A percentile compares a stretch with the other conserved stretches of the same genome.
Evolutionary conservation across 345 rosid genomes (phyloP).

Genomic region (Linum lewisii): DNA sequence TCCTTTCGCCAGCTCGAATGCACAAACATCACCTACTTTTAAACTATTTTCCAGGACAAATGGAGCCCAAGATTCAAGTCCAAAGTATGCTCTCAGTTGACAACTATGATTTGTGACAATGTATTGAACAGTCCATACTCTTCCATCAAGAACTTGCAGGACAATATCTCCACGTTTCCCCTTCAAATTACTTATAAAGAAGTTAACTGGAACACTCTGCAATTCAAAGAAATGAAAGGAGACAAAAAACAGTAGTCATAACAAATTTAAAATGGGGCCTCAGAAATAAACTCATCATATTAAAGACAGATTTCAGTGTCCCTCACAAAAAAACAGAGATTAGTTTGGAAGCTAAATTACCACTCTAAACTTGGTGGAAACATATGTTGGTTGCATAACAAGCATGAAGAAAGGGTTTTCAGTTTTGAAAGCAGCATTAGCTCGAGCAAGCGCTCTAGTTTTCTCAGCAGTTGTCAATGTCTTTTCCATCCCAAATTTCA

Average conservation of each 20-base stretch:
- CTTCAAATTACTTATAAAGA: background rate
- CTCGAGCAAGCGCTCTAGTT: background rate
- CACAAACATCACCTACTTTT: conserved; percentile 15
- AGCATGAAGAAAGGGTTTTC: conserved; percentile 12
- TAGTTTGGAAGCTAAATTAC: conserved; percentile 5
- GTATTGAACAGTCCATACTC: background rate
- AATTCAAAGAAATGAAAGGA: background rate
- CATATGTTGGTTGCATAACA: conserved; percentile 9
- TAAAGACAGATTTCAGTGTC: too few relatives aligned
- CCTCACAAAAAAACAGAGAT: background rate
- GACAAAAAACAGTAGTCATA: background rate
- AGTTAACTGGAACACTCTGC: background rate
- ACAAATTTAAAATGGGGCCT: background rate
- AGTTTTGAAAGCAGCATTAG: conserved; percentile 2
- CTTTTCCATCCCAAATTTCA: too few relatives aligned
- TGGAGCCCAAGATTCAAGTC: conserved; percentile 1
- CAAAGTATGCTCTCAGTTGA: background rate
- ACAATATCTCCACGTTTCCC: background rate
- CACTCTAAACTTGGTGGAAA: background rate
- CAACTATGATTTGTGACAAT: background rate
- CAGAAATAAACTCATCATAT: background rate
- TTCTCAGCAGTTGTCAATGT: background rate
- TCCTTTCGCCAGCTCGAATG: conserved; percentile 10
- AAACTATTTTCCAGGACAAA: conserved; percentile 12
- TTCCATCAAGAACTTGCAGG: background rate